phyloP scores from a whole-genome alignment of 2,329 filamentous ascomycete species.

The Clarireedia paspali region DNA sequence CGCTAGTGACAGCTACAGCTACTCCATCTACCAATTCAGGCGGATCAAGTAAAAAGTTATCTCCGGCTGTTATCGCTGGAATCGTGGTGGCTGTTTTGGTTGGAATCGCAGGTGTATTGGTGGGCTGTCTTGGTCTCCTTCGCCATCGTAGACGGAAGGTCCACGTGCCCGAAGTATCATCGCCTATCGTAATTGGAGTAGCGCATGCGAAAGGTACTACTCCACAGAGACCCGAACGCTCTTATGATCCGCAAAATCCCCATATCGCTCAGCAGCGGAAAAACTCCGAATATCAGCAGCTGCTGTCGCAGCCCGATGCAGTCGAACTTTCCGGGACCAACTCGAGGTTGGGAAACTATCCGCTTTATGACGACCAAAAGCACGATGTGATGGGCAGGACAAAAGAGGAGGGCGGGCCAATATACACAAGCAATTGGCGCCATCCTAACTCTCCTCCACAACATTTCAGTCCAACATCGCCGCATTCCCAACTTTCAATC shows the following conservation, averaged over 20 bases:
- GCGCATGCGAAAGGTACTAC: background rate
- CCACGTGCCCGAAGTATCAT: slow-evolving; percentile 2
- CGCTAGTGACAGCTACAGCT: slow-evolving; percentile 11
- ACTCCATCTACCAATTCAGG: slow-evolving; percentile 21
- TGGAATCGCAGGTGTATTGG: background rate
- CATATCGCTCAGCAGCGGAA: background rate
- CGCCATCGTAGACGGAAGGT: slow-evolving; percentile 15
- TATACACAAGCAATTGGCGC: background rate
- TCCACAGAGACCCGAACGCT: slow-evolving; percentile 10
- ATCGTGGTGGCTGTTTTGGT: slow-evolving; percentile 33
- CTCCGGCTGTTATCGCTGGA: slow-evolving; percentile 36
- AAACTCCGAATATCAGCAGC: background rate
- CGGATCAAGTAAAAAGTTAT: slow-evolving; percentile 17
- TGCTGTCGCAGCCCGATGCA: background rate
- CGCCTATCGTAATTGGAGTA: slow-evolving; percentile 1
- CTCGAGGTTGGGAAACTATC: background rate
- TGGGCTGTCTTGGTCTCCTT: slow-evolving; percentile 28
- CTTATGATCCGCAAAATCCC: slow-evolving; percentile 11
- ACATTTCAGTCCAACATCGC: slow-evolving; percentile 1
- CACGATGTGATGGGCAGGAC: background rate
- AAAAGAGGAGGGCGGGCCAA: background rate
- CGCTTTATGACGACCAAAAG: background rate
- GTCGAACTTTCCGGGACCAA: slow-evolving; percentile 2
- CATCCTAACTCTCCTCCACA: background rate
- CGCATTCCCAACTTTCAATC: slow-evolving; percentile 10